Evolutionary conservation across 768 basidiomycete genomes (phyloP).

Genomic region (Candolleomyces aberdarensis): DNA sequence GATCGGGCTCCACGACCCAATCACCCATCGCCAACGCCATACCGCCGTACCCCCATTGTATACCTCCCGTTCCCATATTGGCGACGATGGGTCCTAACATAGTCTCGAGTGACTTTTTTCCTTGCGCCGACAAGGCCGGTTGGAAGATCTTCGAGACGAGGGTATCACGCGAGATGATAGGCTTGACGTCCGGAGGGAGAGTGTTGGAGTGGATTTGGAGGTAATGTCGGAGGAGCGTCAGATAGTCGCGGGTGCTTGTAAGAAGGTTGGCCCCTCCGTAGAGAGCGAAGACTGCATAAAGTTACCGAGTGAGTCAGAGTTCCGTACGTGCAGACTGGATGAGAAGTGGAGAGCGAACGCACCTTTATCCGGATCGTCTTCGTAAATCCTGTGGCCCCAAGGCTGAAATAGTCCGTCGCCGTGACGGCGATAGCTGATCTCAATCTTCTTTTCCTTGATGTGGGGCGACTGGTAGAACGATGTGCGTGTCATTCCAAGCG

Average conservation of each 20-base stretch:
- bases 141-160: background rate
- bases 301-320: background rate
- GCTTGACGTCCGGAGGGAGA: background rate
- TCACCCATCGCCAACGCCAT: no score
- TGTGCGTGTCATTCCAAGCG: conserved; percentile 25
- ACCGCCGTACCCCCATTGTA: conserved; percentile 26
- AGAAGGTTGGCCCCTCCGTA: background rate
- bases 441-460: conserved; percentile 19
- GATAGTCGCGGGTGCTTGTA: conserved; percentile 20
- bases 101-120: conserved; percentile 15
- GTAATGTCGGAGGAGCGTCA: conserved; percentile 29
- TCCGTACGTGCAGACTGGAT: no score
- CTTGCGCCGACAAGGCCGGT: background rate
- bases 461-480: conserved; percentile 28
- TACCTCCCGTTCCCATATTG: background rate
- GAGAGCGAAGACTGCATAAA: background rate
- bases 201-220: conserved; percentile 19
- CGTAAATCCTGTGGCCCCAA: conserved; percentile 23
- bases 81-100: conserved; percentile 27
- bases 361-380: conserved; percentile 27
- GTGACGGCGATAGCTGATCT: conserved; percentile 18
- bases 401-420: conserved; percentile 16
- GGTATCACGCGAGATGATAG: background rate
- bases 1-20: no score
- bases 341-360: background rate